These are phyloP conservation scores for Cyclotella baltica DNA, from an alignment of 108 stramenopile species.

Conservation along the genomic window DNA sequence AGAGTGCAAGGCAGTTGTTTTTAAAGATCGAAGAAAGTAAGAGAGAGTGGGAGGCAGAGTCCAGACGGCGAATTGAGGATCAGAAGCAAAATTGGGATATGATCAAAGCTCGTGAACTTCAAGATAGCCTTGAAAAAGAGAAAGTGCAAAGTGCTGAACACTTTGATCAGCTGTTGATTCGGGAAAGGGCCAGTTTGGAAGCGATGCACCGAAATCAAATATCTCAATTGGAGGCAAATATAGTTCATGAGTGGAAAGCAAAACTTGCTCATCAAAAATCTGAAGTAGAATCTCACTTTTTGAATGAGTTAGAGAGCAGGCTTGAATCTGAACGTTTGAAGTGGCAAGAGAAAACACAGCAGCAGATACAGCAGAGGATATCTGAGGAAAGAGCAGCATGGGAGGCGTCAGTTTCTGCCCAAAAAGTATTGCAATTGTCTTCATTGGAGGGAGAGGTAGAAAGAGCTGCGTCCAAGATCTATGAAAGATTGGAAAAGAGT, in stretches of 20 bases:
- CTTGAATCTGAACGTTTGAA: slow-evolving; percentile 34
- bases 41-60: slow-evolving; percentile 18
- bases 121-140: slow-evolving; percentile 23
- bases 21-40: slow-evolving; percentile 47
- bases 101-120: slow-evolving; percentile 20
- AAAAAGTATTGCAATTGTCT: neutral
- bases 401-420: slow-evolving; percentile 24
- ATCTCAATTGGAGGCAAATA: slow-evolving; percentile 8
- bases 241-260: slow-evolving; percentile 35
- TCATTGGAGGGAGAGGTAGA: slow-evolving; percentile 37
- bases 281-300: slow-evolving; percentile 27
- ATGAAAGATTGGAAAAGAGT: slow-evolving; percentile 30
- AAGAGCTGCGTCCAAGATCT: slow-evolving; percentile 46
- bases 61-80: slow-evolving; percentile 21
- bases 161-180: slow-evolving; percentile 3
- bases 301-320: slow-evolving; percentile 28
- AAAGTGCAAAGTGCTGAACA: slow-evolving; percentile 24
- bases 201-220: slow-evolving; percentile 1
- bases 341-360: slow-evolving; percentile 46
- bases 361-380: slow-evolving; percentile 35
- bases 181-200: slow-evolving; percentile 23
- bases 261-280: slow-evolving; percentile 17
- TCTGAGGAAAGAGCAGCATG: slow-evolving; percentile 30
- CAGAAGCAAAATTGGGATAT: slow-evolving; percentile 29
- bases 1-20: slow-evolving; percentile 46